Evolutionary conservation across 495 filamentous ascomycete species (phyloP).

Genomic region (Parathielavia appendiculata): DNA sequence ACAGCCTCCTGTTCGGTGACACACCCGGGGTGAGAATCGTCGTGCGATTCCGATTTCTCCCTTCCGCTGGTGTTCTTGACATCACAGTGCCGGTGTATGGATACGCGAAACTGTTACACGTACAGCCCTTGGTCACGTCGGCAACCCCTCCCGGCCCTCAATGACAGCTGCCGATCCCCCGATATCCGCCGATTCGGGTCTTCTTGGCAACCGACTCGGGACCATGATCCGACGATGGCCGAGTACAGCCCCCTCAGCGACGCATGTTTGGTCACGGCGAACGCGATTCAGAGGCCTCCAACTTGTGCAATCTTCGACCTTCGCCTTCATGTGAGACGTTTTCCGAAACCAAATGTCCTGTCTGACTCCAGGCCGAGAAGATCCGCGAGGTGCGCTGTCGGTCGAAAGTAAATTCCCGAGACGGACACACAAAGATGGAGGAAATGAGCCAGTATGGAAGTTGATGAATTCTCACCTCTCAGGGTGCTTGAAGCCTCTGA

Average conservation of each 20-base stretch:
- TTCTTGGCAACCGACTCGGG: constrained; percentile 13
- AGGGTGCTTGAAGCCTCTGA: background rate
- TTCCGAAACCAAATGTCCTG: background rate
- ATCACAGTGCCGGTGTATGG: background rate
- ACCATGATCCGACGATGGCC: constrained; percentile 13
- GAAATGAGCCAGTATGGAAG: background rate
- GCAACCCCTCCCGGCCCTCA: constrained; percentile 14
- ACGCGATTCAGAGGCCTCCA: constrained; percentile 3
- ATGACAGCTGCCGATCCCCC: constrained; percentile 21
- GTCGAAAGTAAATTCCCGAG: background rate
- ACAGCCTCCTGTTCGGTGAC: background rate
- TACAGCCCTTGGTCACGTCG: constrained; percentile 7
- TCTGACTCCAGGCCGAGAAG: no score
- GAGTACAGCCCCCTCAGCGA: background rate
- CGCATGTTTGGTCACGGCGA: background rate
- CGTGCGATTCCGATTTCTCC: constrained; percentile 18
- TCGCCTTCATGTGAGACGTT: background rate
- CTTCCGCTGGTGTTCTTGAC: constrained; percentile 10
- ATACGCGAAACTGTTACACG: background rate
- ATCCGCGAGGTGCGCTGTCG: background rate
- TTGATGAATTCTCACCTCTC: background rate
- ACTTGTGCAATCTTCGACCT: background rate
- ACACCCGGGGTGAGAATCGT: background rate
- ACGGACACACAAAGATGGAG: background rate
- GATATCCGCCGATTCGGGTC: constrained; percentile 28